A percentile compares a stretch with the other conserved stretches of the same genome.
These are phyloP conservation scores for Vararia minispora DNA, from an alignment of 768 basidiomycete genomes.

Conservation along the genomic window DNA sequence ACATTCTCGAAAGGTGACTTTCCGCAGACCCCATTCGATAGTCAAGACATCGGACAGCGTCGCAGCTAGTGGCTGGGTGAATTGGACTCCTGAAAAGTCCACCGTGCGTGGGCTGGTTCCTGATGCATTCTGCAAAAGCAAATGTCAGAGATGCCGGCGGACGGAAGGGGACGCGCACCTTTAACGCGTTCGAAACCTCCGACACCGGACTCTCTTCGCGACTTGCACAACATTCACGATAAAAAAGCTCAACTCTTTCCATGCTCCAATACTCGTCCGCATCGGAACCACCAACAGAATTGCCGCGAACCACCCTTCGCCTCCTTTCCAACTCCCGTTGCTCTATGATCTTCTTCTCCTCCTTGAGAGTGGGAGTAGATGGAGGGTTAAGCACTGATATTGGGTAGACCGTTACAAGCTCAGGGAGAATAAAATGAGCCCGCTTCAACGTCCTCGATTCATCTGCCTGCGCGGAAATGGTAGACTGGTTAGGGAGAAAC, in stretches of 20 bases:
- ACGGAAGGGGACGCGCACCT: slow-evolving; percentile 29
- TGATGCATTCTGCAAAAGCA: slow-evolving; percentile 34
- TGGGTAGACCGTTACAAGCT: slow-evolving; percentile 82
- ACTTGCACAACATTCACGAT: slow-evolving; percentile 73
- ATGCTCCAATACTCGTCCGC: slow-evolving; percentile 73
- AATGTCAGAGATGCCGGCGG: slow-evolving; percentile 1
- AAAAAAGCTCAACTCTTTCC: slow-evolving; percentile 77
- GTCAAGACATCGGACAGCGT: slow-evolving; percentile 85
- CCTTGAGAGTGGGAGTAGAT: slow-evolving; percentile 62
- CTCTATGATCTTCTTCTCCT: slow-evolving; percentile 75
- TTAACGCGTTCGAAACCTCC: slow-evolving; percentile 57
- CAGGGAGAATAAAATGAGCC: slow-evolving; percentile 86
- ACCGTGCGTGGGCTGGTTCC: slow-evolving; percentile 53
- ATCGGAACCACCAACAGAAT: slow-evolving; percentile 23
- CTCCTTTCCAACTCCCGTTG: slow-evolving; percentile 63
- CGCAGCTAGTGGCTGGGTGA: slow-evolving; percentile 58
- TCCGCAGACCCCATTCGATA: slow-evolving; percentile 88
- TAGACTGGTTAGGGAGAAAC: slow-evolving; percentile 50
- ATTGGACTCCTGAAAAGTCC: slow-evolving; percentile 70
- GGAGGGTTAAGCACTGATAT: slow-evolving; percentile 82
- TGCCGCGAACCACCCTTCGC: slow-evolving; percentile 50
- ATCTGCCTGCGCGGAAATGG: slow-evolving; percentile 22
- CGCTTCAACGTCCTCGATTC: slow-evolving; percentile 60
- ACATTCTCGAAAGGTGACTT: slow-evolving; percentile 78
- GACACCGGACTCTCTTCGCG: slow-evolving; percentile 62